phyloP scores from a whole-genome alignment of 768 basidiomycete genomes.

The Leccinum broughii region DNA sequence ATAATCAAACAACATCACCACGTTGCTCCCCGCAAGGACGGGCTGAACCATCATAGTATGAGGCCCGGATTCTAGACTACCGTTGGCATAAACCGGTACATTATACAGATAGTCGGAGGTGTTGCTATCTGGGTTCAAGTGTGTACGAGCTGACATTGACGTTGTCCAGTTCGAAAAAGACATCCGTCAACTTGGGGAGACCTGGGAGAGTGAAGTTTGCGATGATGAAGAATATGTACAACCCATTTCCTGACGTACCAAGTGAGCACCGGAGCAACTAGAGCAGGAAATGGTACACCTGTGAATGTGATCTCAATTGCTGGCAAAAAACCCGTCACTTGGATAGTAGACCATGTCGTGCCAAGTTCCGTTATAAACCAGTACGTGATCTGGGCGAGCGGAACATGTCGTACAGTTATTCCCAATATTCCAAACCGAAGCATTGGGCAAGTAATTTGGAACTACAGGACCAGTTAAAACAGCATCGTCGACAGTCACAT shows the following conservation, averaged over 20 bases:
- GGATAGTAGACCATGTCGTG: constrained; percentile 11
- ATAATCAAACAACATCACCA: constrained; percentile 22
- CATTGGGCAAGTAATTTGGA: constrained; percentile 11
- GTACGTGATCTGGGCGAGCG: not conserved
- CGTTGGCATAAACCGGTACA: constrained; percentile 16
- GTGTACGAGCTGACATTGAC: not conserved
- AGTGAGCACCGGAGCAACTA: not conserved
- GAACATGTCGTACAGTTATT: not conserved
- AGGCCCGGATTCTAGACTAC: not conserved
- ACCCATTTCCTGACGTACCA: constrained; percentile 6
- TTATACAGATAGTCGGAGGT: constrained; percentile 14
- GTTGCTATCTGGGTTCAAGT: not conserved
- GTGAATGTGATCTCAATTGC: constrained; percentile 12
- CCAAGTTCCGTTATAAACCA: constrained; percentile 18
- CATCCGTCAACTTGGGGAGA: not conserved
- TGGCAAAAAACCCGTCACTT: not conserved
- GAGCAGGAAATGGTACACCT: not conserved
- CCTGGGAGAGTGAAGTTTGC: constrained; percentile 1
- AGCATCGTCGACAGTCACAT: constrained; percentile 20
- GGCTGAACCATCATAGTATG: constrained; percentile 15
- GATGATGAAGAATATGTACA: constrained; percentile 23
- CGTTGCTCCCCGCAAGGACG: not conserved
- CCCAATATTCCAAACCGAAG: constrained; percentile 4
- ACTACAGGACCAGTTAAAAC: constrained; percentile 7
- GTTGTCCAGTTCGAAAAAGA: constrained; percentile 14